Evolutionary conservation across 495 filamentous ascomycete species (phyloP).

Genomic region (Hyaloscypha hepaticicola): DNA sequence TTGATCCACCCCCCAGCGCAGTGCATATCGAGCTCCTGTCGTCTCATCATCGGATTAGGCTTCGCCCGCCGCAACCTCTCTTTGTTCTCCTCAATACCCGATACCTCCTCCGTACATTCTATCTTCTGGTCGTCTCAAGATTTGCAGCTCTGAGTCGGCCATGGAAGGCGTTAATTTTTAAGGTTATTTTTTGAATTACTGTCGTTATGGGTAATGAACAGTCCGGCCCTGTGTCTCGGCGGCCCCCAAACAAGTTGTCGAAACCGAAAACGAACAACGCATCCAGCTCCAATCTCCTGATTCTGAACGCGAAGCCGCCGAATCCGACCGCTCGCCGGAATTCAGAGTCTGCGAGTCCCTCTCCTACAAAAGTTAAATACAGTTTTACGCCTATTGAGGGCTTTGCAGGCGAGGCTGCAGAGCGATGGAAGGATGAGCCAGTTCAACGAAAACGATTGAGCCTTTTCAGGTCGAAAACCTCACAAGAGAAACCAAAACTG

Average conservation of each 20-base stretch:
- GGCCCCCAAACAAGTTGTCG: constrained; percentile 27
- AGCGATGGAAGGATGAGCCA: constrained; percentile 5
- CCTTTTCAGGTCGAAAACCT: constrained; percentile 28
- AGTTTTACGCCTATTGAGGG: not conserved
- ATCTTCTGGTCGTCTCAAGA: constrained; percentile 2
- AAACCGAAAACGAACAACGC: constrained; percentile 30
- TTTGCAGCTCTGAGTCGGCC: constrained; percentile 6
- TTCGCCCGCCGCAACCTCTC: constrained; percentile 1
- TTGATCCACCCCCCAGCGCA: constrained; percentile 20
- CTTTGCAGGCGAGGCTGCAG: constrained; percentile 1
- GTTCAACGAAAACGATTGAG: constrained; percentile 20
- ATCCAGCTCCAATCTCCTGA: constrained; percentile 16
- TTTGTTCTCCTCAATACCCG: not conserved
- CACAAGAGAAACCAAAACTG: constrained; percentile 11
- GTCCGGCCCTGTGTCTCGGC: constrained; percentile 18
- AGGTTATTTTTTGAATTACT: constrained; percentile 3
- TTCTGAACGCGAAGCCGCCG: constrained; percentile 4
- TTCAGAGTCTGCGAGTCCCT: constrained; percentile 8
- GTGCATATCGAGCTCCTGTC: constrained; percentile 20
- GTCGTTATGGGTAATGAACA: constrained; percentile 31
- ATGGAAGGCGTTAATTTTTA: constrained; percentile 20
- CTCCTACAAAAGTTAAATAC: constrained; percentile 1
- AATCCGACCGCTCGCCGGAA: constrained; percentile 18
- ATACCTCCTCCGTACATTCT: not conserved
- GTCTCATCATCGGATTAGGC: constrained; percentile 25